phyloP scores from a whole-genome alignment of 2,329 filamentous ascomycete species.

The Emergomyces orientalis region DNA sequence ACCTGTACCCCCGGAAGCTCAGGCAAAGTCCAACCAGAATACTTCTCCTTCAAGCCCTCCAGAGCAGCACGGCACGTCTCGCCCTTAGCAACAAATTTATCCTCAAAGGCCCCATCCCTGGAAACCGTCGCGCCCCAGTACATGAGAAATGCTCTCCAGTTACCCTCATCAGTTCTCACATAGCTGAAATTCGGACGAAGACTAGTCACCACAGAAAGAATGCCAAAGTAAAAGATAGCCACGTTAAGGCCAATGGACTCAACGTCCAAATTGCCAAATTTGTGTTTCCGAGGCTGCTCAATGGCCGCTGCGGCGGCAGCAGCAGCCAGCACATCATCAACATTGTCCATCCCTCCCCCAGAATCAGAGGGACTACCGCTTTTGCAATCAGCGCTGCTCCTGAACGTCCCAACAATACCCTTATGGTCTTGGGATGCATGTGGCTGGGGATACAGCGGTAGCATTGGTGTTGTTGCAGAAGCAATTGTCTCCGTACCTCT shows the following conservation, averaged over 20 bases:
- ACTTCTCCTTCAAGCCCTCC: conserved; percentile 17
- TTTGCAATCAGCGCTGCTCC: background rate
- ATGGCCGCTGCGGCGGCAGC: background rate
- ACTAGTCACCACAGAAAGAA: conserved; percentile 21
- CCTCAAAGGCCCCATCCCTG: conserved; percentile 10
- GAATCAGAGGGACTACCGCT: background rate
- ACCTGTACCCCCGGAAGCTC: conserved; percentile 19
- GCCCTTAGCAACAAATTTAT: conserved; percentile 19
- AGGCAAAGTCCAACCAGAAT: conserved; percentile 24
- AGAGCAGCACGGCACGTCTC: conserved; percentile 24
- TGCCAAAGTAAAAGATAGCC: conserved; percentile 27
- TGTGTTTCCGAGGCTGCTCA: background rate
- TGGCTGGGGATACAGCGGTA: background rate
- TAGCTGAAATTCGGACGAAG: conserved; percentile 23
- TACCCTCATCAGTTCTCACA: conserved; percentile 13
- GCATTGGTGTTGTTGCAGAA: background rate
- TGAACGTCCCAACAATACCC: background rate
- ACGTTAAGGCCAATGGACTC: conserved; percentile 14
- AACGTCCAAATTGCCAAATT: conserved; percentile 12
- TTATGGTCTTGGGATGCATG: background rate
- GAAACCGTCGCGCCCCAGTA: conserved; percentile 25
- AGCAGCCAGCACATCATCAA: background rate
- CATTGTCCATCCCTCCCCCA: background rate
- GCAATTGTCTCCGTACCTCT: background rate
- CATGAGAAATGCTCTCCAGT: conserved; percentile 23